Conservation (phyloP, 208 protist genomes). For the Wallacemonas sp. region DNA sequence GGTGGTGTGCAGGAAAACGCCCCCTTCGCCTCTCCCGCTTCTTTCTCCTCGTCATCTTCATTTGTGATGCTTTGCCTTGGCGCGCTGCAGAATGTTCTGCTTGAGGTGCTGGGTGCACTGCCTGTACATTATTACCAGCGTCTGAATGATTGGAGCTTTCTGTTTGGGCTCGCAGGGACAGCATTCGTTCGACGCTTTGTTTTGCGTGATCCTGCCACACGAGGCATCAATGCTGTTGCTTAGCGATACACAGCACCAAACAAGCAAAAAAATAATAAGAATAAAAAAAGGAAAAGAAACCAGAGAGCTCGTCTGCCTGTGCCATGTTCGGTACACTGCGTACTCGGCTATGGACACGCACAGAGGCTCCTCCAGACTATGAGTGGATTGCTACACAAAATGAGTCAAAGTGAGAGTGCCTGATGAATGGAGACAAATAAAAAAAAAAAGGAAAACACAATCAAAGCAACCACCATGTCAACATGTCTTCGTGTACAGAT, state of each 20-base stretch:
- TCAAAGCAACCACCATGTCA: too few relatives aligned
- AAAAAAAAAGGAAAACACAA: too few relatives aligned
- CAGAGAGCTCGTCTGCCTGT: too few relatives aligned
- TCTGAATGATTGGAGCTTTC: constrained; percentile 65
- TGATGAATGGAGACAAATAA: too few relatives aligned
- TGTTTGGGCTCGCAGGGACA: constrained; percentile 39
- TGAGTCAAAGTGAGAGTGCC: too few relatives aligned
- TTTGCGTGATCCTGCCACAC: constrained; percentile 24
- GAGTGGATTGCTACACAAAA: too few relatives aligned
- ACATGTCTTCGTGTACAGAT: too few relatives aligned
- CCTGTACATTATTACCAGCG: constrained; percentile 73
- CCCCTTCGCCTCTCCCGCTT: too few relatives aligned
- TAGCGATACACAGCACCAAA: background rate
- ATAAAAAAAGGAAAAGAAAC: background rate
- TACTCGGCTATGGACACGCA: too few relatives aligned
- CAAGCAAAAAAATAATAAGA: background rate
- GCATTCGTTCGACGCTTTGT: constrained; percentile 42
- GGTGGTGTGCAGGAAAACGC: too few relatives aligned
- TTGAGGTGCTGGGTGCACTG: constrained; percentile 40
- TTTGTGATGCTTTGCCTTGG: constrained; percentile 18
- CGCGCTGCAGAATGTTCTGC: constrained; percentile 28
- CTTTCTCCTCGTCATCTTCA: background rate
- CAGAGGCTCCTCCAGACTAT: too few relatives aligned
- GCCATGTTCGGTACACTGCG: too few relatives aligned
- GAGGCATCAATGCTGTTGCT: constrained; percentile 18